These are phyloP conservation scores for Lichina pygmaea DNA, from an alignment of 495 filamentous ascomycete species.

Conservation along the genomic window DNA sequence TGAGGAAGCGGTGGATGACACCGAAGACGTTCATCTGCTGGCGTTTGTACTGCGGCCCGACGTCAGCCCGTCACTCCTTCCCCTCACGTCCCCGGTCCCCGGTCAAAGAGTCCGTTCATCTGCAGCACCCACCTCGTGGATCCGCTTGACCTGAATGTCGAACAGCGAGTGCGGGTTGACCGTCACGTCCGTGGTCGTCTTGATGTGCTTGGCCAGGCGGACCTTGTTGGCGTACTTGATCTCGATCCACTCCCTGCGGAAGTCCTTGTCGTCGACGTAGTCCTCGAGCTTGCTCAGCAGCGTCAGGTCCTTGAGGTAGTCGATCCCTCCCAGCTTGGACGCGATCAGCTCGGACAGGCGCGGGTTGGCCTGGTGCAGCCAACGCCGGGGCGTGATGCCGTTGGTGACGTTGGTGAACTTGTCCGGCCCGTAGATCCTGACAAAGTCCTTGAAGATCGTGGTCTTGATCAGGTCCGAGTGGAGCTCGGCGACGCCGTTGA, in stretches of 20 bases:
- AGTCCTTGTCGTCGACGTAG: constrained; percentile 57
- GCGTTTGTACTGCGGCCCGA: constrained; percentile 43
- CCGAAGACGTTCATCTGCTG: constrained; percentile 99
- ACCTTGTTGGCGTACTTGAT: constrained; percentile 66
- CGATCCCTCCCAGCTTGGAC: constrained; percentile 55
- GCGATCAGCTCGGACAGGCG: constrained; percentile 76
- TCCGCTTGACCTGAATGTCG: constrained; percentile 94
- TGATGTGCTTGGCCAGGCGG: constrained; percentile 72
- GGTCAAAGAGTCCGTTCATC: too few species aligned
- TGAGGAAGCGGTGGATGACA: constrained; percentile 82
- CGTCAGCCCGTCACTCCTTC: too few species aligned
- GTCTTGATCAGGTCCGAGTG: constrained; percentile 93
- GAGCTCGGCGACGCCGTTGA: constrained; percentile 91
- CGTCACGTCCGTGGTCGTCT: constrained; percentile 42
- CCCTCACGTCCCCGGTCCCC: too few species aligned
- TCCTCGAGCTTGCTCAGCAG: constrained; percentile 58
- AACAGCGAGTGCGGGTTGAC: constrained; percentile 80
- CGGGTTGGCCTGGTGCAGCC: constrained; percentile 95
- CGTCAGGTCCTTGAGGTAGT: constrained; percentile 71
- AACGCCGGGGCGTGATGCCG: constrained; percentile 80
- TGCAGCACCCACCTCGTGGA: constrained; percentile 36
- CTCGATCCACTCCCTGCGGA: constrained; percentile 74
- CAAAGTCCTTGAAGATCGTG: constrained; percentile 98
- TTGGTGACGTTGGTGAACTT: constrained; percentile 98
- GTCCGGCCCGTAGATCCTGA: constrained; percentile 74